Evolutionary conservation across 495 filamentous ascomycete genomes (phyloP).

Genomic region (Annulohypoxylon nitens): DNA sequence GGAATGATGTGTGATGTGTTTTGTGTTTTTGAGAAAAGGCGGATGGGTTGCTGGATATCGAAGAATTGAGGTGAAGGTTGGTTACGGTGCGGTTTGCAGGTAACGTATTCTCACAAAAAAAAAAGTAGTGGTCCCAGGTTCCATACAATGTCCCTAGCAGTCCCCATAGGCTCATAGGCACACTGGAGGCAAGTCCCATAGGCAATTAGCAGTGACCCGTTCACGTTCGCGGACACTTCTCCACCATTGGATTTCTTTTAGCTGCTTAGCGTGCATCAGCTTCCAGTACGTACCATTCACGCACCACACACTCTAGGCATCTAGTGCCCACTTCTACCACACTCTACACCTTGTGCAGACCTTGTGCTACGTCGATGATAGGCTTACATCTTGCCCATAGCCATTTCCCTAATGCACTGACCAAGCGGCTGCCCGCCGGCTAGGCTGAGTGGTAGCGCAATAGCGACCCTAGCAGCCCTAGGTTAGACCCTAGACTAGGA

Average conservation of each 20-base stretch:
- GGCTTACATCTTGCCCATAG: not conserved
- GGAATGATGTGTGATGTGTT: conserved; percentile 7
- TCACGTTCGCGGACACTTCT: conserved; percentile 3
- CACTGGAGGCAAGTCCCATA: conserved; percentile 1
- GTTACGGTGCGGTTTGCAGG: conserved; percentile 7
- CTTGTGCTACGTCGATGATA: not conserved
- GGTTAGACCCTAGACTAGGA: conserved; percentile 9
- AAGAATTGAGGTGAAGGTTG: conserved; percentile 29
- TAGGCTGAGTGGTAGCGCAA: conserved; percentile 3
- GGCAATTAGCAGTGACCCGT: conserved; percentile 2
- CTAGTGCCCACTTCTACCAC: not conserved
- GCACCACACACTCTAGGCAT: not conserved
- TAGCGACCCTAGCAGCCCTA: conserved; percentile 13
- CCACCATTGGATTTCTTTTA: conserved; percentile 4
- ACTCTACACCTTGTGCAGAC: conserved; percentile 1
- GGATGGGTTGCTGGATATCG: conserved; percentile 13
- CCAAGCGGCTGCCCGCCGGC: conserved; percentile 33
- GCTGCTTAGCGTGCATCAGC: conserved; percentile 17
- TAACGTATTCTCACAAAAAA: conserved; percentile 9
- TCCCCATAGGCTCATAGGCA: conserved; percentile 1
- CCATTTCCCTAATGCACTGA: conserved; percentile 26
- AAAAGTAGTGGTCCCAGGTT: not conserved
- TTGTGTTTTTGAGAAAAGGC: conserved; percentile 18
- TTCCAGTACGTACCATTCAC: conserved; percentile 20
- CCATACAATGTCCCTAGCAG: not conserved